These are phyloP conservation scores for Stephania yunnanensis DNA, from an alignment of 164 flowering plant species.

Conservation along the genomic window DNA sequence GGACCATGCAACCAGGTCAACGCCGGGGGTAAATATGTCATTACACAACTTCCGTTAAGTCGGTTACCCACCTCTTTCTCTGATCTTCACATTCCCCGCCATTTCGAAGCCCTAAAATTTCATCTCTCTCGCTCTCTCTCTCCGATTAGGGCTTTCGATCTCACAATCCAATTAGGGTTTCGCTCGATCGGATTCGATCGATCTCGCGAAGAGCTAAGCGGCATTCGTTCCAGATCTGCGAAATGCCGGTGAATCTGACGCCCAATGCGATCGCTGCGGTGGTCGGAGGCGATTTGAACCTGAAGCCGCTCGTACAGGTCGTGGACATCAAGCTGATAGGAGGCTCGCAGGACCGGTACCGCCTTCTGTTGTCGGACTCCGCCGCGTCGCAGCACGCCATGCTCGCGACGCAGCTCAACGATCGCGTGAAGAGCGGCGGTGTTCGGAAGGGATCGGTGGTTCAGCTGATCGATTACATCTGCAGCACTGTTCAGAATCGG, in stretches of 20 bases:
- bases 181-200: background rate
- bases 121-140: background rate
- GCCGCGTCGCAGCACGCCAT: slow-evolving; percentile 67
- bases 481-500: slow-evolving; percentile 69
- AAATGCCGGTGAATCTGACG: slow-evolving; percentile 73
- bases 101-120: slow-evolving; percentile 3
- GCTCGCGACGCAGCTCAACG: slow-evolving; percentile 89
- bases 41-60: background rate
- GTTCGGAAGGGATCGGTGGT: slow-evolving; percentile 72
- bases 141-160: background rate
- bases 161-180: background rate
- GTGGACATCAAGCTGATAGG: slow-evolving; percentile 62
- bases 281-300: slow-evolving; percentile 62
- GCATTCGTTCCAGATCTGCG: background rate
- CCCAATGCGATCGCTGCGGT: slow-evolving; percentile 70
- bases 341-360: slow-evolving; percentile 59
- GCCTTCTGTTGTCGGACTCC: slow-evolving; percentile 68
- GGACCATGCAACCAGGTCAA: no score
- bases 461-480: slow-evolving; percentile 85
- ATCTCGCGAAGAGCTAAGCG: background rate
- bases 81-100: slow-evolving; percentile 8
- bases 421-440: slow-evolving; percentile 46
- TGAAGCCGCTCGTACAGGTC: slow-evolving; percentile 85
- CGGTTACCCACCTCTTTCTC: background rate
- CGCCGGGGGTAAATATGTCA: no score